phyloP scores from a whole-genome alignment of 2,329 filamentous ascomycete genomes.

The Venturia pyrina region DNA sequence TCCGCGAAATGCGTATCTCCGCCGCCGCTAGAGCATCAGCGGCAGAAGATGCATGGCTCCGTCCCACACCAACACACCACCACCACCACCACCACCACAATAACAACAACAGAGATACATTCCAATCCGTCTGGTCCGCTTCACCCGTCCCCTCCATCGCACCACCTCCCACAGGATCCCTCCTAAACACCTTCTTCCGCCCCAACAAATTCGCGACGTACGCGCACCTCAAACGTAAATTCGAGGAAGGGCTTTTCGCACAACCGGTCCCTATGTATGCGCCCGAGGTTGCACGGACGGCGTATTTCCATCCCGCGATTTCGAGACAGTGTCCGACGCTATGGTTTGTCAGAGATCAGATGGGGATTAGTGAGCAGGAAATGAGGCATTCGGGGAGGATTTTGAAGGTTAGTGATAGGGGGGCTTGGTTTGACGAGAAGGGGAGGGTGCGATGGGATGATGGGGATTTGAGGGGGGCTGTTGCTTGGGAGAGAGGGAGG shows the following conservation, averaged over 20 bases:
- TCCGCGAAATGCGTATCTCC: neutral
- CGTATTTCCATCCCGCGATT: conserved; percentile 14
- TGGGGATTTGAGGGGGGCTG: neutral
- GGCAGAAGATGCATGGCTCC: neutral
- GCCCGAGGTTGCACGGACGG: conserved; percentile 14
- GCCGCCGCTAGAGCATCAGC: neutral
- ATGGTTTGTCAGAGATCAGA: conserved; percentile 36
- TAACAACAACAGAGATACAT: neutral
- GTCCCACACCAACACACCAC: neutral
- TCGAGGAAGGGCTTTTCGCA: neutral
- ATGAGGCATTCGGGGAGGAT: conserved; percentile 30
- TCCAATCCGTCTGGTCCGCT: neutral
- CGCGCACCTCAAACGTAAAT: neutral
- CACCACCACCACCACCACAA: too few species aligned
- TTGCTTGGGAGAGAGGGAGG: neutral
- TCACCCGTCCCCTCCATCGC: neutral
- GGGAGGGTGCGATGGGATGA: conserved; percentile 13
- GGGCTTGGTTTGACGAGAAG: conserved; percentile 35
- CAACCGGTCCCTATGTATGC: conserved; percentile 15
- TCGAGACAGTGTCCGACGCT: conserved; percentile 31
- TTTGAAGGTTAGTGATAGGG: conserved; percentile 35
- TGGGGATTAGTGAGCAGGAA: conserved; percentile 34
- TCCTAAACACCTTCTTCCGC: conserved; percentile 8
- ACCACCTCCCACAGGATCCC: neutral
- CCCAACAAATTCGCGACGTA: conserved; percentile 5